Evolutionary conservation across 768 basidiomycete genomes (phyloP).

Genomic region (Rhodosporidiobolus odoratus): DNA sequence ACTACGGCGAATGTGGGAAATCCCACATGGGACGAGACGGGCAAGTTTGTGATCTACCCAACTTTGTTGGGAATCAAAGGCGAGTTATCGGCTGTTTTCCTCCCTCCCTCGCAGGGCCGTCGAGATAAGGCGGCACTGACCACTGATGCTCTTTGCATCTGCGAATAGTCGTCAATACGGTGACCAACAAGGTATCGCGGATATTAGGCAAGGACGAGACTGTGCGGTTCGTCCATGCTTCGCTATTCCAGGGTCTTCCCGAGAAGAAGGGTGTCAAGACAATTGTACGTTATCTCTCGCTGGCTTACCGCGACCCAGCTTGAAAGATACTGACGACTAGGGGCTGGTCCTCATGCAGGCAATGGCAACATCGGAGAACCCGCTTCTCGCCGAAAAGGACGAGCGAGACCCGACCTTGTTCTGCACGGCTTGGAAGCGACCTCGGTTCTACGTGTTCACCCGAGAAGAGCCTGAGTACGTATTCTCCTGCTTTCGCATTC

Average conservation of each 20-base stretch:
- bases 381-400: constrained; percentile 78
- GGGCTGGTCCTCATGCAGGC: constrained; percentile 52
- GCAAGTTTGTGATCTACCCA: constrained; percentile 88
- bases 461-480: constrained; percentile 81
- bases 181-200: constrained; percentile 84
- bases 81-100: constrained; percentile 44
- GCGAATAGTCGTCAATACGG: constrained; percentile 75
- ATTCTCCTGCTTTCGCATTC: constrained; percentile 3
- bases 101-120: background rate
- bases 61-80: constrained; percentile 93
- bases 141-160: background rate
- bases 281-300: constrained; percentile 52
- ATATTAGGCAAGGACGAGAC: constrained; percentile 90
- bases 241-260: constrained; percentile 89
- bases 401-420: constrained; percentile 84
- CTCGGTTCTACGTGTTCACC: constrained; percentile 91
- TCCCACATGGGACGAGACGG: constrained; percentile 96
- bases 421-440: constrained; percentile 86
- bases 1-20: constrained; percentile 63
- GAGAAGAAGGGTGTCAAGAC: constrained; percentile 79
- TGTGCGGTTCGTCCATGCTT: constrained; percentile 78
- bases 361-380: constrained; percentile 94
- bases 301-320: background rate
- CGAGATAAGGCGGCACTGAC: background rate
- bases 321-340: background rate